Evolutionary conservation across 176 grass and related monocot genomes (phyloP).

Genomic region (Saccharum officinarum): DNA sequence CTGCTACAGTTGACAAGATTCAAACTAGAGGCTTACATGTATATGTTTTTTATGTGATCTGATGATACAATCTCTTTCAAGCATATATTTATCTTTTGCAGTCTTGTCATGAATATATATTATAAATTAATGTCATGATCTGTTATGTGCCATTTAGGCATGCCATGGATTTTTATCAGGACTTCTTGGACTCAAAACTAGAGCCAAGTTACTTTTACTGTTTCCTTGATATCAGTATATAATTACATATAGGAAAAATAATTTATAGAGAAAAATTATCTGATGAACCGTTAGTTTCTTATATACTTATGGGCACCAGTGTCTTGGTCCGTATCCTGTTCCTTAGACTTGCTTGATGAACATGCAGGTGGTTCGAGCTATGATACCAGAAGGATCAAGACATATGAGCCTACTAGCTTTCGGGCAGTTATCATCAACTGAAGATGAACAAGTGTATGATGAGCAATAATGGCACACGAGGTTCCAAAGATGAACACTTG

Average conservation of each 20-base stretch:
- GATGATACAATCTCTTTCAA: not conserved
- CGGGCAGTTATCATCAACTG: constrained; percentile 47
- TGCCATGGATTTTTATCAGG: not conserved
- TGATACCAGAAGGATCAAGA: constrained; percentile 81
- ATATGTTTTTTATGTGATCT: not conserved
- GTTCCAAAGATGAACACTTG: not conserved
- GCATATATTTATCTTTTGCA: not conserved
- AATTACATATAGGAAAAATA: not conserved
- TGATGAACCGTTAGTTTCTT: not conserved
- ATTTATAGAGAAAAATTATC: not conserved
- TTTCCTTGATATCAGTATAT: not conserved
- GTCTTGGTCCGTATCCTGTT: not conserved
- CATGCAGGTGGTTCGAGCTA: constrained; percentile 61
- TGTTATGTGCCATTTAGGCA: not conserved
- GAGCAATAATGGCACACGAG: constrained; percentile 24
- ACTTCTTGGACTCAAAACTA: not conserved
- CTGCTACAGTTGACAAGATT: not conserved
- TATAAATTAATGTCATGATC: not conserved
- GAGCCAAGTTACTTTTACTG: not conserved
- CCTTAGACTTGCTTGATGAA: not conserved
- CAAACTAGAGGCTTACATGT: not conserved
- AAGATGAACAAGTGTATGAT: constrained; percentile 64
- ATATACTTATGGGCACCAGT: not conserved
- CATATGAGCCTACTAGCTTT: constrained; percentile 86
- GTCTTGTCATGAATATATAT: not conserved